phyloP scores from a whole-genome alignment of 1,139 yeast species.

The Eremothecium gossypii region DNA sequence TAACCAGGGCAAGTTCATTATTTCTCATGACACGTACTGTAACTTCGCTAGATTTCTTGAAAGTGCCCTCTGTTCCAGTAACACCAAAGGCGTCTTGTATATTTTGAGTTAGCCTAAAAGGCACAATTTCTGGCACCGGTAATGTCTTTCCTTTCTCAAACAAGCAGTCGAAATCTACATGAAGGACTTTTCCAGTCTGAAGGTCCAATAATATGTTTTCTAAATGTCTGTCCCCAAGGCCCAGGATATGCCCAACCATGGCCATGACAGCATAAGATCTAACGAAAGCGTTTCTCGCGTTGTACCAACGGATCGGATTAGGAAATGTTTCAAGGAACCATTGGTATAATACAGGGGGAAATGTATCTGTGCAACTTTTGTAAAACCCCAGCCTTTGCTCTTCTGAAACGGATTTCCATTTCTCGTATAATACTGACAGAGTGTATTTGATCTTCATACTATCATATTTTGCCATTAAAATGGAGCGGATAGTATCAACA shows the following conservation, averaged over 20 bases:
- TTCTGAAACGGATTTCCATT: conserved; percentile 22
- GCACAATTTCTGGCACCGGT: conserved; percentile 78
- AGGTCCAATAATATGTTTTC: conserved; percentile 77
- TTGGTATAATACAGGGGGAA: conserved; percentile 69
- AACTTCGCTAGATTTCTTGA: conserved; percentile 78
- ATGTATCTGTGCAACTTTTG: conserved; percentile 31
- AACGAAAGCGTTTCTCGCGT: conserved; percentile 63
- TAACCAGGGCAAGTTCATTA: conserved; percentile 84
- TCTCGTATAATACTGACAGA: conserved; percentile 21
- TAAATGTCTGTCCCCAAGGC: conserved; percentile 93
- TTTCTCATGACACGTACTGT: conserved; percentile 63
- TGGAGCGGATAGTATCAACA: conserved; percentile 69
- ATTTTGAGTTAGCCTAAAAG: conserved; percentile 83
- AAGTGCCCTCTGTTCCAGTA: conserved; percentile 83
- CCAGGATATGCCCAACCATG: conserved; percentile 84
- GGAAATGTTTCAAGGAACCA: conserved; percentile 90
- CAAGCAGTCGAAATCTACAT: conserved; percentile 93
- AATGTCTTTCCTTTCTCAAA: conserved; percentile 62
- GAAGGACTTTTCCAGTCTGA: conserved; percentile 70
- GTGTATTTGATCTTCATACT: conserved; percentile 31
- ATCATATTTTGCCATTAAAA: conserved; percentile 41
- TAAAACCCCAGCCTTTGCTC: conserved; percentile 27
- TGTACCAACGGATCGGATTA: conserved; percentile 83
- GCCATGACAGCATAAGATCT: conserved; percentile 94
- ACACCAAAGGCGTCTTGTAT: conserved; percentile 89